Base-by-base conservation (phyloP, 2,329 filamentous ascomycete genomes). In the Xylariomycetidae sp. region DNA sequence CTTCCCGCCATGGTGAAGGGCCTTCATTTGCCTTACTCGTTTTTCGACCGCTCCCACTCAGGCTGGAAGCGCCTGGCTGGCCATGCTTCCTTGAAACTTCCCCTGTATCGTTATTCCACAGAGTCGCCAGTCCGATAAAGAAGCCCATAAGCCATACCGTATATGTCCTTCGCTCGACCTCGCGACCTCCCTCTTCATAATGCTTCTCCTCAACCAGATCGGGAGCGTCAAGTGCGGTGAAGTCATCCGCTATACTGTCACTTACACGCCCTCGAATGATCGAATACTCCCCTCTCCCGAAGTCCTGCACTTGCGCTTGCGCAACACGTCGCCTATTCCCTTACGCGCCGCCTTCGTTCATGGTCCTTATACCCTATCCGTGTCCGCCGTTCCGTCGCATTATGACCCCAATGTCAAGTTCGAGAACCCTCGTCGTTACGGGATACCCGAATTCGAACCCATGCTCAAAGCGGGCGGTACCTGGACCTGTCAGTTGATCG, bases 271-370 rank as follows among this genome's bases (percentile, higher is more conserved):
- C 4, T 82, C 83, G 25, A 74, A 80, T 52, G 92, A 97, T 62
- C 87, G 87, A 48, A 94, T 96, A 55, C 74, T 95, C 3, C 92
- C 92, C 4, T 83, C 87, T 4, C 90, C 90, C 17, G 69, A 83
- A 45, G 73, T 80, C 49, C 77, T 98, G 23, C 78, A 87, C 61
- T 77, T 98, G 28, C 88, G 86, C 49, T 81, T 98, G 58, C 90
- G 86, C 58, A 98, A 98, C 61, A 89, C 86, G 8, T 92, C 85
- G 25, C 84, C 87, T 37, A 86, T 95, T 44, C 86, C 92, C 12
- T 70, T 97, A 25, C 86, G 92, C 53, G 92, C 92, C 34, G 92
- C 92, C 36, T 98, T 96, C 58, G 82, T 98, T 34, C 92, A 96
- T 63, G 92, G 92, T 0, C 92, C 92, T 1, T 98, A 98, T 57